Conservation (phyloP, 768 basidiomycete species). For the Hygrocybe coccinea region DNA sequence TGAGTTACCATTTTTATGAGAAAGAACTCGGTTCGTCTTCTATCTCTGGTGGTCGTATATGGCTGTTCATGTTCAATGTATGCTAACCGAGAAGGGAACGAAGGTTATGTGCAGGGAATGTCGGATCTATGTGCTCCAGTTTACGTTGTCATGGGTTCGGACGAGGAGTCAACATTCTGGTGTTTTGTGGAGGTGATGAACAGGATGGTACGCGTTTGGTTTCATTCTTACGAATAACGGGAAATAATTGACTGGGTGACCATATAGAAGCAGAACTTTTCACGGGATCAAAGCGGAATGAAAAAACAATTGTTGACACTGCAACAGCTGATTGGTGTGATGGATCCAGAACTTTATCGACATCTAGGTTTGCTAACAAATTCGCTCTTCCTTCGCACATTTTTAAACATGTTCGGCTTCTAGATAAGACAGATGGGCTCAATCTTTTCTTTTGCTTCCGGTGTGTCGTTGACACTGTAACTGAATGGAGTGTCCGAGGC, state of each 20-base stretch:
- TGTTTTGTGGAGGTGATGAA: slow-evolving; percentile 94
- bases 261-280: slow-evolving; percentile 84
- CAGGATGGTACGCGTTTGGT: slow-evolving; percentile 66
- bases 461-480: slow-evolving; percentile 31
- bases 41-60: background rate
- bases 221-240: background rate
- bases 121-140: slow-evolving; percentile 91
- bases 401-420: background rate
- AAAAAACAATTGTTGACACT: slow-evolving; percentile 85
- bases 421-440: slow-evolving; percentile 82
- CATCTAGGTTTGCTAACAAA: slow-evolving; percentile 62
- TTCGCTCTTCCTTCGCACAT: background rate
- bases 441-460: slow-evolving; percentile 99
- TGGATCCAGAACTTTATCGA: slow-evolving; percentile 94
- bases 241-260: slow-evolving; percentile 1
- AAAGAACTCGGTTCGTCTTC: slow-evolving; percentile 69
- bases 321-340: slow-evolving; percentile 84
- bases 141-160: slow-evolving; percentile 84
- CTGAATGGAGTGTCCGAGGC: background rate
- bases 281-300: slow-evolving; percentile 97
- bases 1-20: slow-evolving; percentile 90
- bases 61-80: background rate
- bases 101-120: slow-evolving; percentile 98
- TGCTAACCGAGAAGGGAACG: slow-evolving; percentile 6
- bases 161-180: slow-evolving; percentile 93